phyloP scores from a whole-genome alignment of 768 basidiomycete genomes.

The Multifurca ochricompacta region DNA sequence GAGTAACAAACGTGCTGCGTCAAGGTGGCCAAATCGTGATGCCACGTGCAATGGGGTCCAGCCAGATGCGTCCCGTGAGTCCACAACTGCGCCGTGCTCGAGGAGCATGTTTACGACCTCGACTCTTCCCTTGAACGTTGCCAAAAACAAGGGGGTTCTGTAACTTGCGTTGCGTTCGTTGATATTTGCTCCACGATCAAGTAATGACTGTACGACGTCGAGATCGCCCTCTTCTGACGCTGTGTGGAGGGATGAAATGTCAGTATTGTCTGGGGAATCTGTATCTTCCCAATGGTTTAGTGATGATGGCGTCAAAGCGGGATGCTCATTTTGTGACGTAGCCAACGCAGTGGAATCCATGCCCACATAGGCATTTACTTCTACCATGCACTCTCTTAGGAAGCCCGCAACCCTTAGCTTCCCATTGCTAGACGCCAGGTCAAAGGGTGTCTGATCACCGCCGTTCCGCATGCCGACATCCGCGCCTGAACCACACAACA shows the following conservation, averaged over 20 bases:
- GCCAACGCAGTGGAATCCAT: not conserved
- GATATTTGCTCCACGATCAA: not conserved
- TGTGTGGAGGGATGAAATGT: not conserved
- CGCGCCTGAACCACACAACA: not conserved
- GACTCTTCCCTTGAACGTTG: not conserved
- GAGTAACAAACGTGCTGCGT: too few species aligned
- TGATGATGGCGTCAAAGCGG: not conserved
- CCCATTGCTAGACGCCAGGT: not conserved
- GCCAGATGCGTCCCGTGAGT: not conserved
- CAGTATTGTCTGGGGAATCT: not conserved
- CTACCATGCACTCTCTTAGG: not conserved
- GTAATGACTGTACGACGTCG: not conserved
- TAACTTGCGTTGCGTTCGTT: not conserved
- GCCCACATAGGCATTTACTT: too few species aligned
- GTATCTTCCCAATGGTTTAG: not conserved
- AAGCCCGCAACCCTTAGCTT: not conserved
- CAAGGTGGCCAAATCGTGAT: too few species aligned
- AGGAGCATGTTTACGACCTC: not conserved
- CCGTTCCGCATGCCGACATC: too few species aligned
- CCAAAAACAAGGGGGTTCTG: not conserved
- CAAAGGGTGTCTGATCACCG: too few species aligned
- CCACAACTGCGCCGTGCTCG: not conserved
- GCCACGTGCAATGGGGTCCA: not conserved
- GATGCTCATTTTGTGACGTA: not conserved
- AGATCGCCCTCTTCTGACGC: not conserved